Conservation (phyloP, 768 basidiomycete genomes). For the Hericium coralloides region DNA sequence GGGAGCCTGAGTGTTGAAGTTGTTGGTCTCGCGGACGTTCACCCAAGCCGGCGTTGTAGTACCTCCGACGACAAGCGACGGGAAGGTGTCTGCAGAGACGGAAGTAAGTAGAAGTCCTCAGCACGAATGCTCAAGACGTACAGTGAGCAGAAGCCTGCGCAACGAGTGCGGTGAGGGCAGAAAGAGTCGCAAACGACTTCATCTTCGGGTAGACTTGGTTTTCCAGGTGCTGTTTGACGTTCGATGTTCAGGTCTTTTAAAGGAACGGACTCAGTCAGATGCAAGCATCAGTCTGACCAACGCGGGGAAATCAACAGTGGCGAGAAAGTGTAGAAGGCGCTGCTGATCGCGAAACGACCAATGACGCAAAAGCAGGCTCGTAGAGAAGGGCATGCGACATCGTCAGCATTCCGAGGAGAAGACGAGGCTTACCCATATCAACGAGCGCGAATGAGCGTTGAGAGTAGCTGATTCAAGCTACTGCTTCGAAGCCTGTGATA, state of each 20-base stretch:
- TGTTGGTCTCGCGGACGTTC: constrained; percentile 38
- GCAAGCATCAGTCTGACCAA: not conserved
- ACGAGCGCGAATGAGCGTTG: not conserved
- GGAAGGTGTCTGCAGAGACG: constrained; percentile 33
- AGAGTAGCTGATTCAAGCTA: too few relatives aligned
- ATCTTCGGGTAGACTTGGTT: not conserved
- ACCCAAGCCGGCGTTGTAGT: constrained; percentile 30
- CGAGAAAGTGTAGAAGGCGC: not conserved
- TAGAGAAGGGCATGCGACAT: not conserved
- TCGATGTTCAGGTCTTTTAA: not conserved
- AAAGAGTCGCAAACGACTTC: not conserved
- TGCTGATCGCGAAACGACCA: not conserved
- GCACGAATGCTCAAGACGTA: not conserved
- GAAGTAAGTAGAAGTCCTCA: not conserved
- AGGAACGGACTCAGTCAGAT: not conserved
- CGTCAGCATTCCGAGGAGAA: not conserved
- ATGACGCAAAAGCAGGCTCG: not conserved
- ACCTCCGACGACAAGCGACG: constrained; percentile 35
- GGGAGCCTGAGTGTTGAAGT: constrained; percentile 32
- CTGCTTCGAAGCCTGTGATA: too few relatives aligned
- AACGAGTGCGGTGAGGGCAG: not conserved
- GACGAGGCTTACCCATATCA: not conserved
- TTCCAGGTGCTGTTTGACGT: not conserved
- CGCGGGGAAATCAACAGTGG: not conserved
- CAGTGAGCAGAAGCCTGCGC: not conserved